phyloP scores from a whole-genome alignment of 2,329 filamentous ascomycete genomes.

The Tolypocladium amazonense region DNA sequence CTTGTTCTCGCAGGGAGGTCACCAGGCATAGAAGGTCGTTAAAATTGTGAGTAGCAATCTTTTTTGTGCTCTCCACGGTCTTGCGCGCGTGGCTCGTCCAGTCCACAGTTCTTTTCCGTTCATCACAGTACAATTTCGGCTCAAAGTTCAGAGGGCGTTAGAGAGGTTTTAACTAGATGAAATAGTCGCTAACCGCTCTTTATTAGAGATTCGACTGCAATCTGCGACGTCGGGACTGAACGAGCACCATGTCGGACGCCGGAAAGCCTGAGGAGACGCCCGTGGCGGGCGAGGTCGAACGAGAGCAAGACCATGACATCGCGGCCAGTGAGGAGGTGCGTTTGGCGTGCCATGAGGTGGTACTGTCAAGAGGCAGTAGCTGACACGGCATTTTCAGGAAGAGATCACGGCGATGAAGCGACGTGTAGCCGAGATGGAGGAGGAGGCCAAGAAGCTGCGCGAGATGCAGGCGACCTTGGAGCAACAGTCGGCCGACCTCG shows the following conservation, averaged over 20 bases:
- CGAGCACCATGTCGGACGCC: constrained; percentile 20
- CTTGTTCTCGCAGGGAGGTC: not conserved
- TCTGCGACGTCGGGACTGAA: not conserved
- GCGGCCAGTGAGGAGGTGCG: constrained; percentile 24
- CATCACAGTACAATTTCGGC: not conserved
- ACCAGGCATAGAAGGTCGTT: not conserved
- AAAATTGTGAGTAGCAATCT: not conserved
- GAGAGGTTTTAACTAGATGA: not conserved
- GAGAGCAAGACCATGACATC: constrained; percentile 18
- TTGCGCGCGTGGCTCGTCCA: not conserved
- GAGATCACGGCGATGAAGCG: constrained; percentile 84
- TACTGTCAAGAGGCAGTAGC: constrained; percentile 10
- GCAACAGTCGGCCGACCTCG: constrained; percentile 69
- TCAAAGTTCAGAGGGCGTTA: not conserved
- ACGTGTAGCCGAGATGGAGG: constrained; percentile 82
- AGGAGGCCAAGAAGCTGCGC: constrained; percentile 73
- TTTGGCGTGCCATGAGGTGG: constrained; percentile 17
- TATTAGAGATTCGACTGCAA: not conserved
- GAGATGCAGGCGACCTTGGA: constrained; percentile 84
- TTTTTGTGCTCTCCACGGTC: not conserved
- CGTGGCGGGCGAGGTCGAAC: constrained; percentile 14
- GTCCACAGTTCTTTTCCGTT: not conserved
- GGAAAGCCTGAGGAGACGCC: constrained; percentile 20
- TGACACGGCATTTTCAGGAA: constrained; percentile 39
- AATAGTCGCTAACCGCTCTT: not conserved